Percentiles rank a stretch among this genome's conserved stretches.
Evolutionary conservation across 2,329 filamentous ascomycete genomes (phyloP).

Genomic region (Chrysoporthe deuterocubensis): DNA sequence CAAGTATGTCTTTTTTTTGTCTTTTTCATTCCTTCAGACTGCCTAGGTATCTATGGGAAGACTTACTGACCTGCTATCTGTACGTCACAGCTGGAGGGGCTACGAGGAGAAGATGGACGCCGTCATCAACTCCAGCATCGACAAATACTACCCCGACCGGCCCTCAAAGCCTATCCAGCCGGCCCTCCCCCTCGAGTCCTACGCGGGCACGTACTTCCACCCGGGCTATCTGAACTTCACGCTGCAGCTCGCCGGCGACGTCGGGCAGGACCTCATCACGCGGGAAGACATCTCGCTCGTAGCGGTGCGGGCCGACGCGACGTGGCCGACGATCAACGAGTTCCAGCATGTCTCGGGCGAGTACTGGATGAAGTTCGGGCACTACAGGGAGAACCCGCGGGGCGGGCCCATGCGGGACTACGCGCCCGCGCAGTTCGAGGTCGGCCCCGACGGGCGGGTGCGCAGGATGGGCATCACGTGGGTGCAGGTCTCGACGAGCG

Average conservation of each 20-base stretch:
- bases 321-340: constrained; percentile 39
- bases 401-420: constrained; percentile 35
- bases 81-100: constrained; percentile 31
- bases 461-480: constrained; percentile 39
- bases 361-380: constrained; percentile 39
- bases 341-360: constrained; percentile 43
- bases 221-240: constrained; percentile 45
- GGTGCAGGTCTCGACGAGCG: constrained; percentile 25
- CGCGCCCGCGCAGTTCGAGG: constrained; percentile 39
- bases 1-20: constrained; percentile 36
- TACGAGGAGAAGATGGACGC: constrained; percentile 29
- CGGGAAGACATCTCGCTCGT: constrained; percentile 28
- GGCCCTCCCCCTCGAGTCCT: constrained; percentile 40
- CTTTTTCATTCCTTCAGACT: not conserved
- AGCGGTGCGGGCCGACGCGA: constrained; percentile 36
- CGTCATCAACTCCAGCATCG: constrained; percentile 38
- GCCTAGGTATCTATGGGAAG: not conserved
- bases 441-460: constrained; percentile 37
- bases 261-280: not conserved
- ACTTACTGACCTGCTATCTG: constrained; percentile 21
- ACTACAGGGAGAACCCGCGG: constrained; percentile 32
- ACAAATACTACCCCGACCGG: constrained; percentile 44
- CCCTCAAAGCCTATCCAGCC: constrained; percentile 41
- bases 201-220: constrained; percentile 50
- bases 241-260: constrained; percentile 29